Percentiles rank a stretch among this genome's conserved stretches.
These are phyloP conservation scores for Corallochytrium limacisporum DNA, from an alignment of 78 protist genomes.

Conservation along the genomic window DNA sequence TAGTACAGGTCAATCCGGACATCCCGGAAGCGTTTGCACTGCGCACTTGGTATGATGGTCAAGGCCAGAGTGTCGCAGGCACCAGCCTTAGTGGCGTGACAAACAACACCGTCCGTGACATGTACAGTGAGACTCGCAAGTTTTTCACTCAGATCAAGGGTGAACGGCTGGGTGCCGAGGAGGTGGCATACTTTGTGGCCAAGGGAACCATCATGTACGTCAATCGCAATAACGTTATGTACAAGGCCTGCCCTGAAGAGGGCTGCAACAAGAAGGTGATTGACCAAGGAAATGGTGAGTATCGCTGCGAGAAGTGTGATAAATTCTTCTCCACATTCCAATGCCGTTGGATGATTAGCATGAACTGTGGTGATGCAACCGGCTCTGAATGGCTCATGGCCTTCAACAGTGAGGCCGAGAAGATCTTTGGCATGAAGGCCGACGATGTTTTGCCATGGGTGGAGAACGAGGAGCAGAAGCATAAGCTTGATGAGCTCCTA, in stretches of 20 bases:
- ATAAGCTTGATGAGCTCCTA: too few species aligned
- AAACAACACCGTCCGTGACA: neutral
- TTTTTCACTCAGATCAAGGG: neutral
- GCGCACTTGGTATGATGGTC: slow-evolving; percentile 6
- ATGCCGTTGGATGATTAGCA: neutral
- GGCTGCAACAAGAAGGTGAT: slow-evolving; percentile 15
- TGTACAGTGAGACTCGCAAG: neutral
- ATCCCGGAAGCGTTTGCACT: slow-evolving; percentile 5
- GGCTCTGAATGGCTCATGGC: neutral
- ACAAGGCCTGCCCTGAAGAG: slow-evolving; percentile 17
- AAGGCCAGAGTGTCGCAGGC: neutral
- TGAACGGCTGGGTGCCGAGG: neutral
- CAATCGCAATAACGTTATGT: neutral
- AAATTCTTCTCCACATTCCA: neutral
- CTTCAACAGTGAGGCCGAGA: neutral
- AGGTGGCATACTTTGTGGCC: neutral
- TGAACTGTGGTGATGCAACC: neutral
- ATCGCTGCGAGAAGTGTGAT: slow-evolving; percentile 7
- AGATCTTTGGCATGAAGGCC: slow-evolving; percentile 7
- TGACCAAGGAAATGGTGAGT: neutral
- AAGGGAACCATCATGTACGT: neutral
- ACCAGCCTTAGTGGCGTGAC: neutral
- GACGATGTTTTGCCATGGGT: neutral
- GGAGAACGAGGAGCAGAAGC: too few species aligned
- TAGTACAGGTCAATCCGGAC: neutral